A percentile compares a stretch with the other conserved stretches of the same genome.
Conservation (phyloP, 208 protist species). For the Acanthamoeba healyi region DNA sequence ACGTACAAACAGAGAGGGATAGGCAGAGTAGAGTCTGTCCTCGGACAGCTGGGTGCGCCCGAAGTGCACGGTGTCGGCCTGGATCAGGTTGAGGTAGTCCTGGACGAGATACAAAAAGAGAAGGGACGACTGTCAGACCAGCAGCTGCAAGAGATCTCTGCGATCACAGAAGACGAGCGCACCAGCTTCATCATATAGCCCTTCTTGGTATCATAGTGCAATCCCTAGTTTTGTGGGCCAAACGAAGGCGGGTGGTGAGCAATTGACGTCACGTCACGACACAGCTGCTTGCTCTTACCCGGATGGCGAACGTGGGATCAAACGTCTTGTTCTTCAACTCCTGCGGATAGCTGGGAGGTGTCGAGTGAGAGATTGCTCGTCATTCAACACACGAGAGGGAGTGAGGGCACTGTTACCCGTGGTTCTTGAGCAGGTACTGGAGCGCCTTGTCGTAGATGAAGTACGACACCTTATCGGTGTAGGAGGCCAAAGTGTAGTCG, state of each 20-base stretch:
- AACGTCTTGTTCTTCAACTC: constrained; percentile 13
- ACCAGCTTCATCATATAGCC: constrained; percentile 82
- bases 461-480: constrained; percentile 79
- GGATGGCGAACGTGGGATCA: constrained; percentile 58
- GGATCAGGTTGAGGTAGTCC: constrained; percentile 81
- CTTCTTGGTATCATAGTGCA: constrained; percentile 79
- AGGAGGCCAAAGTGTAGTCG: constrained; percentile 80
- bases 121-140: neutral
- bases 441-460: constrained; percentile 80
- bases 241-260: neutral
- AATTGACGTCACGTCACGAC: neutral
- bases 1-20: constrained; percentile 47
- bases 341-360: constrained; percentile 23
- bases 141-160: too few relatives aligned
- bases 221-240: constrained; percentile 52
- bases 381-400: neutral
- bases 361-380: neutral
- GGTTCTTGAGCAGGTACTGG: constrained; percentile 75
- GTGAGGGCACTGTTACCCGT: constrained; percentile 4
- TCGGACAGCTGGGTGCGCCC: constrained; percentile 34
- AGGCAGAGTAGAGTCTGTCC: constrained; percentile 38
- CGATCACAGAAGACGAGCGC: neutral
- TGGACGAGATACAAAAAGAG: neutral
- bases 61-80: constrained; percentile 49
- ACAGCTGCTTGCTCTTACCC: neutral